Evolutionary conservation across 1,284 basidiomycete species (phyloP), one percentile per base, ranked within the genome.

Genomic region (Apiotrichum sp.): DNA sequence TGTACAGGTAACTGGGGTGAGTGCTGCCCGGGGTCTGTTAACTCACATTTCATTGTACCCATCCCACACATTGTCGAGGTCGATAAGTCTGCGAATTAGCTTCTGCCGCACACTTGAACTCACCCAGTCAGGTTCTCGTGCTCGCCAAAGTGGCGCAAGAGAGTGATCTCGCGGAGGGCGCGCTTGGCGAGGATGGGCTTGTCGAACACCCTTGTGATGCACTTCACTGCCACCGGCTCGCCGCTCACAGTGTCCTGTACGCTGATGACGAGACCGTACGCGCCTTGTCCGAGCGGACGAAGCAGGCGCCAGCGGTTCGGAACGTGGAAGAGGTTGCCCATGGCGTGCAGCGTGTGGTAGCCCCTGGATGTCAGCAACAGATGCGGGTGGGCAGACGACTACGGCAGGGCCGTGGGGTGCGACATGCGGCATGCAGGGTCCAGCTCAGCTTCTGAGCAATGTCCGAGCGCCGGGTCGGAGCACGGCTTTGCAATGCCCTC

Each of bases 151-250:
- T 93, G 90, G 59, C 91, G 81, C 57, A 95, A 80, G 41, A 95
- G 82, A 3, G 89, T 89, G 61, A 93, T 89, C 76, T 95, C 91
- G 57, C 91, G 81, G 58, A 95, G 78, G 1, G 89, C 90, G 43
- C 91, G 81, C 70, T 92, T 88, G 2, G 91, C 89, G 31, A 95
- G 82, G 67, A 91, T 89, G 13, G 86, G 80, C 72, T 93, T 93
- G 71, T 93, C 91, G 61, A 93, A 90, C 39, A 93, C 84, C 39
- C 89, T 84, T 33, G 89, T 93, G 46, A 95, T 87, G 66, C 92
- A 83, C 76, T 95, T 95, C 72, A 95, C 89, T 41, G 91, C 91
- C 5, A 95, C 88, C 3, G 88, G 89, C 77, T 93, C 88, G n/a
- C 88, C 86, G 13, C 89, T 90, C 58, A 93, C 86, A 63, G 88